Conservation (phyloP, 441 rosid species). For the Erysimum pusillum region DNA sequence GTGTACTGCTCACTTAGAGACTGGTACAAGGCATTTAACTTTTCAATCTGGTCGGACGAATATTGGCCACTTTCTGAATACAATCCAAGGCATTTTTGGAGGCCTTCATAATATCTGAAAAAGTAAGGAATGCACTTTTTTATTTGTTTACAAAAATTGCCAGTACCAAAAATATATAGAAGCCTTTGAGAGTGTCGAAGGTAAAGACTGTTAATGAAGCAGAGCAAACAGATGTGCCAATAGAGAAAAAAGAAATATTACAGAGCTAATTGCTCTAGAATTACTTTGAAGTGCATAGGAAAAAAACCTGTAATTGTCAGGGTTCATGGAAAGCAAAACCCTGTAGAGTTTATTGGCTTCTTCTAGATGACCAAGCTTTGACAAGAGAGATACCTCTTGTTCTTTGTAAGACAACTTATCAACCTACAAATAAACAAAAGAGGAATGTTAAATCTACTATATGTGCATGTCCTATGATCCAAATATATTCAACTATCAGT, state of each 20-base stretch:
- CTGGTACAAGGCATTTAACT: constrained; percentile 78
- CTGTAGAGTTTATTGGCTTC: constrained; percentile 83
- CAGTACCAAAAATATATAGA: constrained; percentile 24
- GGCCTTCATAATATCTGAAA: constrained; percentile 93
- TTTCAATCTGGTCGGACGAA: constrained; percentile 80
- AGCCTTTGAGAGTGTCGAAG: constrained; percentile 18
- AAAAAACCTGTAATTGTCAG: constrained; percentile 94
- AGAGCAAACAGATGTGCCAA: constrained; percentile 7
- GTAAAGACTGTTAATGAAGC: constrained; percentile 3
- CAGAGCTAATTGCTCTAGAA: constrained; percentile 1
- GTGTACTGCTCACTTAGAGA: constrained; percentile 77
- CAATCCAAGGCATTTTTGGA: constrained; percentile 83
- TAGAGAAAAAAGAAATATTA: constrained; percentile 8
- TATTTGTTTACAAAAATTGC: constrained; percentile 14
- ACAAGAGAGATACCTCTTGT: constrained; percentile 87
- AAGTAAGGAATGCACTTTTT: constrained; percentile 14
- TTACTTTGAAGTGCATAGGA: constrained; percentile 16
- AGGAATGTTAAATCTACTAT: constrained; percentile 43
- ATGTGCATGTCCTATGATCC: not conserved
- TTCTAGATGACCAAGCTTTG: constrained; percentile 77
- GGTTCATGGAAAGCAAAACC: constrained; percentile 87
- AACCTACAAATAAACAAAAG: constrained; percentile 61
- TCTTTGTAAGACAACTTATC: constrained; percentile 87
- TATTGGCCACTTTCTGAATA: constrained; percentile 68
- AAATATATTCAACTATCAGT: constrained; percentile 10